Conservation (phyloP, 2,329 filamentous ascomycete species). For the Volutella citrinella region DNA sequence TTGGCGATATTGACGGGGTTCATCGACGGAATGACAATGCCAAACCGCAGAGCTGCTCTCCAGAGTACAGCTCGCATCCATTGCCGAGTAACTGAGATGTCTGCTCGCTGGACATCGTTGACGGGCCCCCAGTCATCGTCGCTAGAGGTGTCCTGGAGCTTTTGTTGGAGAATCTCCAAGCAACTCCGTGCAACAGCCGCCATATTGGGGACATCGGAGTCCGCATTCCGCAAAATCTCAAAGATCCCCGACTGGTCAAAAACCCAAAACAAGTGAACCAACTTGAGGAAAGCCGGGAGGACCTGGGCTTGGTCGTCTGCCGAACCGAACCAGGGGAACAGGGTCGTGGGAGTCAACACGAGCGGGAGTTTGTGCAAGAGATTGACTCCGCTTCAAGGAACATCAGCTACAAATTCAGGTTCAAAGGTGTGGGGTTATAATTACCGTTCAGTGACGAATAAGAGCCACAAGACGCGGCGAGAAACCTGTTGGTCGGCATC, state of each 20-base stretch:
- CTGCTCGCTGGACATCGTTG: conserved; percentile 48
- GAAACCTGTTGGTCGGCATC: conserved; percentile 42
- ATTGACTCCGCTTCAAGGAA: conserved; percentile 42
- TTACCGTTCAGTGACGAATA: conserved; percentile 46
- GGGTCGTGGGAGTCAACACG: conserved; percentile 39
- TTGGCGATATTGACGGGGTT: conserved; percentile 43
- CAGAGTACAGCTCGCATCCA: conserved; percentile 51
- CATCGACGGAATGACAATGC: conserved; percentile 27
- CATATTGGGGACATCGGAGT: conserved; percentile 29
- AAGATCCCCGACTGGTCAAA: conserved; percentile 49
- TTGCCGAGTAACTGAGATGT: conserved; percentile 47
- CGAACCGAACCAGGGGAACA: conserved; percentile 31
- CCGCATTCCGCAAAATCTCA: conserved; percentile 40
- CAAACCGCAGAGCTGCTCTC: conserved; percentile 36
- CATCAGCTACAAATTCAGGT: too few species aligned
- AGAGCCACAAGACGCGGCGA: conserved; percentile 43
- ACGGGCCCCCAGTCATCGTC: conserved; percentile 33
- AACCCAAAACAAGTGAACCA: conserved; percentile 47
- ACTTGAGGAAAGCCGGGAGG: conserved; percentile 46
- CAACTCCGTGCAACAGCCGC: conserved; percentile 28
- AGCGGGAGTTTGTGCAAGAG: conserved; percentile 49
- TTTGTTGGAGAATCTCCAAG: conserved; percentile 39
- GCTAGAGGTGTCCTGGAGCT: conserved; percentile 38
- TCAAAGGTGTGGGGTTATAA: conserved; percentile 1
- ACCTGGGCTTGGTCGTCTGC: conserved; percentile 40